Percentiles rank a stretch among this genome's conserved stretches.
These are phyloP conservation scores for Sporothrix protearum DNA, from an alignment of 2,329 filamentous ascomycete genomes.

Conservation along the genomic window DNA sequence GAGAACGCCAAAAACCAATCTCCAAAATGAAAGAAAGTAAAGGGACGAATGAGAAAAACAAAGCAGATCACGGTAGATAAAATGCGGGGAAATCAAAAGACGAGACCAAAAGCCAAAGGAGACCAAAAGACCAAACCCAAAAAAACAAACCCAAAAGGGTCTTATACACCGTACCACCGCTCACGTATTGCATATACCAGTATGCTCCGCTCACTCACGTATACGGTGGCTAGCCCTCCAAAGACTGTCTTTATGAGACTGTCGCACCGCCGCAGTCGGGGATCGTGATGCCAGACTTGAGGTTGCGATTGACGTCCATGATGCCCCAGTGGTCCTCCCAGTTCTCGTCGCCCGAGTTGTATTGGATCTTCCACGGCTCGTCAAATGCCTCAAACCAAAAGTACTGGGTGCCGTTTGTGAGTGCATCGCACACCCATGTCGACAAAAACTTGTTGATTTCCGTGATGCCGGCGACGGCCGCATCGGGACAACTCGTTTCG, in stretches of 20 bases:
- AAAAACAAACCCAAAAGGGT: background rate
- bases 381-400: conserved; percentile 99
- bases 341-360: conserved; percentile 63
- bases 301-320: conserved; percentile 76
- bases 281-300: conserved; percentile 81
- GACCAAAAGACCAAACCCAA: background rate
- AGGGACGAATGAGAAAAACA: background rate
- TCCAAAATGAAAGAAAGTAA: background rate
- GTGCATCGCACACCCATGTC: conserved; percentile 75
- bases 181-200: background rate
- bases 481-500: conserved; percentile 53
- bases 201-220: background rate
- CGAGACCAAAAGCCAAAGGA: background rate
- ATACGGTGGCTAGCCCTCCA: background rate
- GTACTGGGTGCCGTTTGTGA: conserved; percentile 82
- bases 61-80: background rate
- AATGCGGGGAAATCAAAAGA: background rate
- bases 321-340: conserved; percentile 98
- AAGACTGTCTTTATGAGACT: conserved; percentile 37
- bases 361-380: conserved; percentile 86
- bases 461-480: conserved; percentile 71
- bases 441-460: conserved; percentile 85
- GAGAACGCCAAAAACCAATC: background rate
- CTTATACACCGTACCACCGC: background rate
- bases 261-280: conserved; percentile 80